These are phyloP conservation scores for Paragyromitra xinjiangensis DNA, from an alignment of 495 filamentous ascomycete genomes.

Conservation along the genomic window DNA sequence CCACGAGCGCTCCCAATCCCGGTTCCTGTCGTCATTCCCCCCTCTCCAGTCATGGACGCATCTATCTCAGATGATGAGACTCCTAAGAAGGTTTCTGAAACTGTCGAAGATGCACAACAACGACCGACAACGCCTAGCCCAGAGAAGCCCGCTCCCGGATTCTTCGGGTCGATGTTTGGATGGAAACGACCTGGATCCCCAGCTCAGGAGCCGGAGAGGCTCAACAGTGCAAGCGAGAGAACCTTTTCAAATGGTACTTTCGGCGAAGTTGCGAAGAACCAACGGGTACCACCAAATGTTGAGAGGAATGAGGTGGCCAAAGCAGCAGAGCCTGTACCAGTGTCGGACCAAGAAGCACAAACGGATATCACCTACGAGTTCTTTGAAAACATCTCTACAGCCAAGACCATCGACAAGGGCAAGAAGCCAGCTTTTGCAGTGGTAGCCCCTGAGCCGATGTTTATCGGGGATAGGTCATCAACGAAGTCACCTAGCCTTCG, in stretches of 20 bases:
- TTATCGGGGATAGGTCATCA: conserved; percentile 32
- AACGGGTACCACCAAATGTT: neutral
- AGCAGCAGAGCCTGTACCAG: conserved; percentile 58
- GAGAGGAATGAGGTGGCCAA: conserved; percentile 28
- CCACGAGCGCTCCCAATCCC: conserved; percentile 17
- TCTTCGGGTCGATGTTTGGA: conserved; percentile 62
- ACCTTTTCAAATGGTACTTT: conserved; percentile 47
- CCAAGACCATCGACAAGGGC: conserved; percentile 44
- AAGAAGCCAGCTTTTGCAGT: conserved; percentile 47
- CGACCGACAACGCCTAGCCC: conserved; percentile 52
- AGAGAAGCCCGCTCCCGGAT: conserved; percentile 56
- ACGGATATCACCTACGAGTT: conserved; percentile 76
- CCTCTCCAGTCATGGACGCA: conserved; percentile 28
- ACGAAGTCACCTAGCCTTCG: conserved; percentile 57
- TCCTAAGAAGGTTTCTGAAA: conserved; percentile 57
- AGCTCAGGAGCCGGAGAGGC: conserved; percentile 54
- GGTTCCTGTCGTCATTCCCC: conserved; percentile 28
- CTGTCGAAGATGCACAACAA: conserved; percentile 39
- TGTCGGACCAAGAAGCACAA: conserved; percentile 74
- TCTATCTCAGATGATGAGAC: conserved; percentile 52
- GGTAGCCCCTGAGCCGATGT: conserved; percentile 39
- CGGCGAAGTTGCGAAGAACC: conserved; percentile 20
- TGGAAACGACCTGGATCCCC: conserved; percentile 59
- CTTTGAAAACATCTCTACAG: conserved; percentile 66
- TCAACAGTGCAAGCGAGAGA: conserved; percentile 38